Evolutionary conservation across 768 basidiomycete genomes (phyloP), one percentile per base, ranked within the genome.

Genomic region (Naganishia onofrii): DNA sequence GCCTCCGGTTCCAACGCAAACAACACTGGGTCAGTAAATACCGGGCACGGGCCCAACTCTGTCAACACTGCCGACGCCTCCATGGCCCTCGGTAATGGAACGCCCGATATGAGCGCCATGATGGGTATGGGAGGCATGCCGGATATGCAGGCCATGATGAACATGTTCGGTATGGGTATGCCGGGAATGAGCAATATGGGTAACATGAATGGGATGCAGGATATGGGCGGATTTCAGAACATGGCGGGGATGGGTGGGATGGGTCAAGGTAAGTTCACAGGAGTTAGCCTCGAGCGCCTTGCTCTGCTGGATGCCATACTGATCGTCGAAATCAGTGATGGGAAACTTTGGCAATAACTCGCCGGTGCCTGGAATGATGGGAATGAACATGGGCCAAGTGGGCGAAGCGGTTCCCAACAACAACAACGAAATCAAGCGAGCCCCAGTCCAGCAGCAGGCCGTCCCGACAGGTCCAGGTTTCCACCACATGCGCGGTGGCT

Each of bases 51-150:
- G 9, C 2, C 42, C 7, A 65, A 74, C 32, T 56, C 76, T 23
- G 60, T 29, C n/a, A 46, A 26, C 23, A 17, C 48, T n/a, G n/a
- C 48, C 48, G 48, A 63, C 31, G 34, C 34, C 7, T 7, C 4
- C 56, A 73, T 75, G 70, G 73, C 68, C 0, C 79, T 77, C 31
- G 78, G 75, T 70, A 84, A 87, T 32, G 87, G 87, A 38, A 85
- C 93, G 10, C 87, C 88, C 0, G 91, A 93, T 70, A 84, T 92
- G 68, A 88, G 90, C 46, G 87, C 88, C 70, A 92, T 92, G 89
- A 89, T 92, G 66, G 90, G 92, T 87, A 88, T 90, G 9, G 88
- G 60, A 28, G 82, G 82, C 75, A 91, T 74, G 74, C 68, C 64
- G 42, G 69, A 67, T 17, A 76, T 74, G 73, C 74, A 66, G 26